phyloP scores from a whole-genome alignment of 2,329 filamentous ascomycete genomes.

The Rhytidhysteron rufulum region DNA sequence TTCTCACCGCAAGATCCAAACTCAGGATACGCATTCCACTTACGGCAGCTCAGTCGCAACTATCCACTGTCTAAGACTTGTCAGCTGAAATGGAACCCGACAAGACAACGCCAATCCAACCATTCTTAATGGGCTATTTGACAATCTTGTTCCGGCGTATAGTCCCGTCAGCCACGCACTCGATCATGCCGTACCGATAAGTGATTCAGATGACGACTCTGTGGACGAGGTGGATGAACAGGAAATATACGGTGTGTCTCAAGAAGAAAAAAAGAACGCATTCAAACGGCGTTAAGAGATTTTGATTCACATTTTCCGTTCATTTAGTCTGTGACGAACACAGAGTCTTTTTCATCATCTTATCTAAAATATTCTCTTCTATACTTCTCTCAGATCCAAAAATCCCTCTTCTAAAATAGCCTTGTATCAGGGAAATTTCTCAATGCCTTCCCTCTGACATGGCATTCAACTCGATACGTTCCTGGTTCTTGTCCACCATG shows the following conservation, averaged over 20 bases:
- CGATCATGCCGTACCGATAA: constrained; percentile 31
- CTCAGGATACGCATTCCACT: constrained; percentile 1
- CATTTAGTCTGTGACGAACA: too few relatives aligned
- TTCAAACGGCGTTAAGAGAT: constrained; percentile 1
- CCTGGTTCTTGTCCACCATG: background rate
- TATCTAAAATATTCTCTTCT: too few relatives aligned
- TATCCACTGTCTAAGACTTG: background rate
- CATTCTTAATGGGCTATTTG: constrained; percentile 69
- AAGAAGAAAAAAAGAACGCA: constrained; percentile 1
- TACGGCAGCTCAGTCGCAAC: constrained; percentile 1
- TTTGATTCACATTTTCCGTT: too few relatives aligned
- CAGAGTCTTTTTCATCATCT: too few relatives aligned
- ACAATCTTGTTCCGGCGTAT: constrained; percentile 49
- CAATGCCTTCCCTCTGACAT: too few relatives aligned
- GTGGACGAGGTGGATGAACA: constrained; percentile 91
- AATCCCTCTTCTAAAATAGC: too few relatives aligned
- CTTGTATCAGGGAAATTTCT: too few relatives aligned
- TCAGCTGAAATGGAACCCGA: constrained; percentile 39
- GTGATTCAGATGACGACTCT: constrained; percentile 52
- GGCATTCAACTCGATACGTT: too few relatives aligned
- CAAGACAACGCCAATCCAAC: constrained; percentile 84
- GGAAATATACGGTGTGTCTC: constrained; percentile 81
- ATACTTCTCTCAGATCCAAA: too few relatives aligned
- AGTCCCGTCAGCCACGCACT: constrained; percentile 50
- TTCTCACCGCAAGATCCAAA: background rate